phyloP scores from a whole-genome alignment of 768 basidiomycete genomes.

The Lactarius trivialis region DNA sequence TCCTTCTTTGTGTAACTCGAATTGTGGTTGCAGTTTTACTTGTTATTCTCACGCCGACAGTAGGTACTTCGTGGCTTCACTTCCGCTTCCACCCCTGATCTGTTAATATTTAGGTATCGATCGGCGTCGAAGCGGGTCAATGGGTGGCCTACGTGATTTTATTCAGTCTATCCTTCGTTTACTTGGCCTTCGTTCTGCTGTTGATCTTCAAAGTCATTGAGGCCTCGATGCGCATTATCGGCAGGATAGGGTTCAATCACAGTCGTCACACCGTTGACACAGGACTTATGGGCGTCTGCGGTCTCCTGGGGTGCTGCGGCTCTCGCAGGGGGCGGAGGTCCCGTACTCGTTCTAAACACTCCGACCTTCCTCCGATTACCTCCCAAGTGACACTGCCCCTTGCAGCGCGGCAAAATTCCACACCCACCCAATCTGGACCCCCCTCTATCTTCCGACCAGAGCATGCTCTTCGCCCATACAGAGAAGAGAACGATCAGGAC shows the following conservation, averaged over 20 bases:
- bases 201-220: constrained; percentile 82
- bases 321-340: constrained; percentile 32
- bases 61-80: constrained; percentile 28
- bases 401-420: constrained; percentile 25
- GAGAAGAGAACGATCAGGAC: constrained; percentile 75
- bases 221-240: constrained; percentile 69
- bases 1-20: constrained; percentile 85
- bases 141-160: constrained; percentile 96
- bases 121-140: constrained; percentile 71
- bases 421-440: constrained; percentile 45
- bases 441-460: constrained; percentile 75
- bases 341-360: constrained; percentile 20
- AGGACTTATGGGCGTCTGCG: constrained; percentile 81
- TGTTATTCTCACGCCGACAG: constrained; percentile 84
- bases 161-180: constrained; percentile 73
- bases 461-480: constrained; percentile 67
- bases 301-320: constrained; percentile 61
- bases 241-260: constrained; percentile 76
- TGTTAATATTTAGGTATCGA: constrained; percentile 55
- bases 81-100: constrained; percentile 5
- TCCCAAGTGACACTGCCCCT: constrained; percentile 18
- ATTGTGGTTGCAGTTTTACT: constrained; percentile 87
- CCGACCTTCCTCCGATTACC: constrained; percentile 16
- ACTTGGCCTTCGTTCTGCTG: constrained; percentile 77
- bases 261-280: constrained; percentile 74